Base-by-base conservation (phyloP, 768 basidiomycete genomes). In the Suillus spraguei region DNA sequence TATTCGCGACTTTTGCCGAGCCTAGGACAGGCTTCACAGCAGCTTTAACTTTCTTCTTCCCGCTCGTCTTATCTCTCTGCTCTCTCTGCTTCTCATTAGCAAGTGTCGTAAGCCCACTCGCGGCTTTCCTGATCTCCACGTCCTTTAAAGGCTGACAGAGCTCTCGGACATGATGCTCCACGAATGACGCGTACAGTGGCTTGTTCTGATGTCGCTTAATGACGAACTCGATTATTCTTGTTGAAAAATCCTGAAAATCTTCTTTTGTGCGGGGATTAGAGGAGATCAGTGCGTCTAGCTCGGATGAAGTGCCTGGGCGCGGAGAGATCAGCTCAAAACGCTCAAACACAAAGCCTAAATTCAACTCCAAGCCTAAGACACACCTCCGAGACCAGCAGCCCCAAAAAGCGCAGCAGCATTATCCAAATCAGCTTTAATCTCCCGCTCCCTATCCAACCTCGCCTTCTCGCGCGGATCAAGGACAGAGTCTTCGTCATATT, bases 1-100 rank as follows among this genome's bases (percentile, higher is more conserved):
- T 89, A 70, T 73, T 79, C n/a, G 83, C 77, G 16, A 81, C 72
- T 77, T 95, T 97, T 24, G 83, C 80, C 20, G 87, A 84, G 2
- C 93, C 95, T 41, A 97, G 77, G 5, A 76, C 84, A 28, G 96
- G 95, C 74, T 92, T 97, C 20, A 81, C 74, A 0, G 83, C 76
- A 8, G 81, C 76, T 78, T 92, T 91, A 52, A 83, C 78, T 80
- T 96, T 96, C 81, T 95, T 97, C 85, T 96, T 97, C 36, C 94
- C 94, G 64, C 86, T 89, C 2, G 87, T 82, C 74, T 91, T 93
- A 41, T 95, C 94, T 66, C 90, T 84, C 69, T 90, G 88, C 72
- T 94, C 94, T 77, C 87, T 92, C 79, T 96, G 93, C 80, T 99
- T 99, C 80, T 96, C 94, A 71, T 97, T 98, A 58, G 95, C 91